A percentile compares a stretch with the other conserved stretches of the same genome.
phyloP scores from a whole-genome alignment of 257 asterid genomes.

The Coffea eugenioides region DNA sequence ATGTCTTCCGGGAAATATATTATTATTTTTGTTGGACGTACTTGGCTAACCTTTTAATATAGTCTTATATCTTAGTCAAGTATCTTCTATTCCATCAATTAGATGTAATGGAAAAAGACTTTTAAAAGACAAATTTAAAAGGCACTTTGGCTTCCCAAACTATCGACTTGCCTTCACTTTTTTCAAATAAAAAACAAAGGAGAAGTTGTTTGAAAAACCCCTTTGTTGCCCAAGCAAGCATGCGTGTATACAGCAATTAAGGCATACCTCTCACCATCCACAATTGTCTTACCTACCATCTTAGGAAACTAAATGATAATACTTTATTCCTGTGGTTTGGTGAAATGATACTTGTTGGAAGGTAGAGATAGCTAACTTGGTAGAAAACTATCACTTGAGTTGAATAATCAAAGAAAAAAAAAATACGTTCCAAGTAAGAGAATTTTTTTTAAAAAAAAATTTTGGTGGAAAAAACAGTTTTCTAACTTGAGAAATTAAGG shows the following conservation, averaged over 20 bases:
- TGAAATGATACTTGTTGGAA: background rate
- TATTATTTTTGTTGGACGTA: too few relatives aligned
- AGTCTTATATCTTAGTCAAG: too few relatives aligned
- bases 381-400: background rate
- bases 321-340: background rate
- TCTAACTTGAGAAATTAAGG: background rate
- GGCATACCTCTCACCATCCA: background rate
- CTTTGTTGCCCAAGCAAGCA: background rate
- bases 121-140: too few relatives aligned
- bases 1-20: too few relatives aligned
- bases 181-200: background rate
- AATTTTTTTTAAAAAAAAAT: too few relatives aligned
- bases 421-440: too few relatives aligned
- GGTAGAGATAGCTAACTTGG: too few relatives aligned
- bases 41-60: too few relatives aligned
- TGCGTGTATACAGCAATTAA: background rate
- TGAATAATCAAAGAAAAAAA: background rate
- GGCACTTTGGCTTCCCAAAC: too few relatives aligned
- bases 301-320: background rate
- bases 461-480: background rate
- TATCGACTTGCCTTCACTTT: background rate
- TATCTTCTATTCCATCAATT: too few relatives aligned
- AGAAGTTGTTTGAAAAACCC: background rate
- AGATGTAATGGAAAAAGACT: too few relatives aligned
- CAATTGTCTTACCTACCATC: background rate